phyloP scores from a whole-genome alignment of 495 filamentous ascomycete genomes.

The Amorphotheca resinae region DNA sequence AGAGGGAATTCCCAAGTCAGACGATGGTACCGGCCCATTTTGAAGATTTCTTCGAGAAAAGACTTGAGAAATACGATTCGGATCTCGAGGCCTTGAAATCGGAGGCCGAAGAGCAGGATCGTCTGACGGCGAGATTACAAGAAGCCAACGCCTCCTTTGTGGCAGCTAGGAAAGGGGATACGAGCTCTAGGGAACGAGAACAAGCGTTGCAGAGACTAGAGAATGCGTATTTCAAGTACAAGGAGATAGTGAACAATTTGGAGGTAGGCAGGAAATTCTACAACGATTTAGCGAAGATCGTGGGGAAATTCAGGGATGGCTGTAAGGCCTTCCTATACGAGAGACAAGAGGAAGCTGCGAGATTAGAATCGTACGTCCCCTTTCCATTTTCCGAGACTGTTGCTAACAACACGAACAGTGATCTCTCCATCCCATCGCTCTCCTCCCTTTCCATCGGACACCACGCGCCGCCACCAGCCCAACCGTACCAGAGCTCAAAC shows the following conservation, averaged over 20 bases:
- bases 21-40: constrained; percentile 82
- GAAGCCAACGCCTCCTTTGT: constrained; percentile 71
- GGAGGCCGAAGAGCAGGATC: constrained; percentile 67
- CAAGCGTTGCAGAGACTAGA: constrained; percentile 78
- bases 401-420: constrained; percentile 18
- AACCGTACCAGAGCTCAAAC: not conserved
- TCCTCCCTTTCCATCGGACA: constrained; percentile 29
- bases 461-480: constrained; percentile 15
- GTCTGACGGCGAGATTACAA: constrained; percentile 49
- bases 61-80: constrained; percentile 63
- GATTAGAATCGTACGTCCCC: constrained; percentile 50
- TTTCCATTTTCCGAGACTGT: not conserved
- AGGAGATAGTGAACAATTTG: constrained; percentile 80
- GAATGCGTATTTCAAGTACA: constrained; percentile 88
- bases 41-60: constrained; percentile 77
- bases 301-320: constrained; percentile 66
- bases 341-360: constrained; percentile 66
- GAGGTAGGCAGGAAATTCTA: constrained; percentile 92
- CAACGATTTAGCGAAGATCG: constrained; percentile 82
- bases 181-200: constrained; percentile 61
- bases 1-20: constrained; percentile 67
- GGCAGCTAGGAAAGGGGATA: constrained; percentile 57
- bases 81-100: constrained; percentile 56
- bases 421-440: constrained; percentile 38
- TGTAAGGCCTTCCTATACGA: constrained; percentile 66